A percentile compares a stretch with the other conserved stretches of the same genome.
These are phyloP conservation scores for Prunus persica DNA, from an alignment of 306 rosid genomes.

Conservation along the genomic window DNA sequence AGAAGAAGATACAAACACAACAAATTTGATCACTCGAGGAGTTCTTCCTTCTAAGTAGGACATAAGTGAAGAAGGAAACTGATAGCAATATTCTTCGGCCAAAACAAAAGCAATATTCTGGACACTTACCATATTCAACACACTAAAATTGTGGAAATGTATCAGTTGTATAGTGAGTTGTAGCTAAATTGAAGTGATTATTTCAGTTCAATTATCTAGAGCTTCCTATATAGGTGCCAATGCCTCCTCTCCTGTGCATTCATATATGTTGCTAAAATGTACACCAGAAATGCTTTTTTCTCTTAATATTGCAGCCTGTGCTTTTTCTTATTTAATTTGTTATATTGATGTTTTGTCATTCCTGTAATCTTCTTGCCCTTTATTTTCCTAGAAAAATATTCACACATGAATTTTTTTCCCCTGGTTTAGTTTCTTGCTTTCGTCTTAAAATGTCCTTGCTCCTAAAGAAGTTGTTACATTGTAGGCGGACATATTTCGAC, in stretches of 20 bases:
- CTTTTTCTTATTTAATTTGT: not conserved
- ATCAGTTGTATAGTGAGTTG: not conserved
- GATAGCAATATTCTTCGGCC: not conserved
- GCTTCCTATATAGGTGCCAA: not conserved
- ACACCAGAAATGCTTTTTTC: not conserved
- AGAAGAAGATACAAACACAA: not conserved
- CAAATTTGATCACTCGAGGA: not conserved
- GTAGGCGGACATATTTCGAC: constrained; percentile 92
- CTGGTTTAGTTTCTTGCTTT: constrained; percentile 11
- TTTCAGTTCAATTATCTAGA: not conserved
- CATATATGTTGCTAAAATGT: not conserved
- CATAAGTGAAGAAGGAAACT: not conserved
- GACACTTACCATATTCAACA: not conserved
- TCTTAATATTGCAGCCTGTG: not conserved
- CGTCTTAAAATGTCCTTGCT: constrained; percentile 12
- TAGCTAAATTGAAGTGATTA: not conserved
- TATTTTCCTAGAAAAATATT: not conserved
- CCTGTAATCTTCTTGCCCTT: not conserved
- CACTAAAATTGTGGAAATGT: not conserved
- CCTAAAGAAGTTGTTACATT: constrained; percentile 27
- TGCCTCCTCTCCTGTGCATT: not conserved
- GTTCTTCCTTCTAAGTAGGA: not conserved
- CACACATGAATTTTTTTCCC: not conserved
- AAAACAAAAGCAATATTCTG: not conserved
- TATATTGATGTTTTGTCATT: not conserved